Evolutionary conservation across 106 monocot genomes (phyloP).

Genomic region (Triglochin maritima): DNA sequence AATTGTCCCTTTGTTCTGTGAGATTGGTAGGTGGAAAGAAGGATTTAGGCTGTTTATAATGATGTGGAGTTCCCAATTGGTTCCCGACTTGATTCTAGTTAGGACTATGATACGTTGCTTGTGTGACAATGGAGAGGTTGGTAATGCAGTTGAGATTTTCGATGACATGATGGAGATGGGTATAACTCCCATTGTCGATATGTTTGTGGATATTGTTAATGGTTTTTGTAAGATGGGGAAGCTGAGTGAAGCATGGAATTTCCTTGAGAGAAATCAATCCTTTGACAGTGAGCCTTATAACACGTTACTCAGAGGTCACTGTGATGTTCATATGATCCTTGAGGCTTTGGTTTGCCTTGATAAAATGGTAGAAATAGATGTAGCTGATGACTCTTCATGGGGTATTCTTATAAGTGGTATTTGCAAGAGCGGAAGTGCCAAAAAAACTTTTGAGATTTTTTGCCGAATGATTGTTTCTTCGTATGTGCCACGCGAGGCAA

Average conservation of each 20-base stretch:
- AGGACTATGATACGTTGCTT: conserved; percentile 23
- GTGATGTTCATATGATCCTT: conserved; percentile 13
- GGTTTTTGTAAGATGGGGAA: conserved; percentile 35
- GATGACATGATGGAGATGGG: conserved; percentile 31
- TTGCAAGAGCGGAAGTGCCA: conserved; percentile 22
- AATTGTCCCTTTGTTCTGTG: conserved; percentile 31
- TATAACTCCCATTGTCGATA: conserved; percentile 13
- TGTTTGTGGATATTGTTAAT: conserved; percentile 29
- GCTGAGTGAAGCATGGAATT: conserved; percentile 28
- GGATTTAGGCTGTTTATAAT: conserved; percentile 29
- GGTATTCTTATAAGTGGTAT: conserved; percentile 30
- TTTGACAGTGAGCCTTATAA: conserved; percentile 30
- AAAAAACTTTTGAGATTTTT: conserved; percentile 43
- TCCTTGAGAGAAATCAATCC: conserved; percentile 23
- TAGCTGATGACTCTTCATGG: conserved; percentile 38
- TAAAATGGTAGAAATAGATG: conserved; percentile 16
- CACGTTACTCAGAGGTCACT: conserved; percentile 36
- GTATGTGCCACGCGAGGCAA: conserved; percentile 18
- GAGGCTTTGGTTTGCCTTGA: conserved; percentile 26
- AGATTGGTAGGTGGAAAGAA: conserved; percentile 27
- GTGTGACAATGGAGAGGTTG: conserved; percentile 24
- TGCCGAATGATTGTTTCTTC: conserved; percentile 47
- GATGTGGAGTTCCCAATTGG: conserved; percentile 30
- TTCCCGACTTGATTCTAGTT: conserved; percentile 16
- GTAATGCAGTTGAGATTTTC: conserved; percentile 36